phyloP scores from a whole-genome alignment of 495 filamentous ascomycete species.

The Penicillium simplicissimum region DNA sequence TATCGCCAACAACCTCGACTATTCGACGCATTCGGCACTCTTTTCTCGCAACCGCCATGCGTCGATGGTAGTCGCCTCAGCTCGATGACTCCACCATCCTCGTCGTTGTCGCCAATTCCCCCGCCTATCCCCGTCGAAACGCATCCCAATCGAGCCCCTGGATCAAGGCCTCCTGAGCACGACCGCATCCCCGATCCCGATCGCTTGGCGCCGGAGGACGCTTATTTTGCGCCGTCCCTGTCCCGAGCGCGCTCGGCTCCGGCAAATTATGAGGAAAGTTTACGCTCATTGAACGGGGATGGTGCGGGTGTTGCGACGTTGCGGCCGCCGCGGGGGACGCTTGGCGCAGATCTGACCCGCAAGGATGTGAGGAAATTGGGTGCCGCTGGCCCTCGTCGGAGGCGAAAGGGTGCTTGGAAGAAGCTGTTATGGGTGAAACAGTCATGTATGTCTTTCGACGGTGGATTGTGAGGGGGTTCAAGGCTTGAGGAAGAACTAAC shows the following conservation, averaged over 20 bases:
- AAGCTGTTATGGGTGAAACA: slow-evolving; percentile 98
- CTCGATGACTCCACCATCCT: slow-evolving; percentile 46
- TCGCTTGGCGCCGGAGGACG: slow-evolving; percentile 81
- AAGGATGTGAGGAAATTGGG: slow-evolving; percentile 52
- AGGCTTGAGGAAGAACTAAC: slow-evolving; percentile 6
- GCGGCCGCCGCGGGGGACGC: slow-evolving; percentile 40
- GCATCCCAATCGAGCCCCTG: slow-evolving; percentile 43
- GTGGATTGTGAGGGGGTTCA: not conserved
- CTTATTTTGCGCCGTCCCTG: slow-evolving; percentile 63
- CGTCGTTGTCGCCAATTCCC: slow-evolving; percentile 37
- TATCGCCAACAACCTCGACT: slow-evolving; percentile 6
- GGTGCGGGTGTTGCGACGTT: slow-evolving; percentile 38
- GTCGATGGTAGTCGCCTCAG: slow-evolving; percentile 30
- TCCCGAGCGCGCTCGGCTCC: slow-evolving; percentile 53
- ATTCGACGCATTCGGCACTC: not conserved
- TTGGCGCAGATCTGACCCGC: slow-evolving; percentile 28
- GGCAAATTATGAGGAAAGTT: slow-evolving; percentile 39
- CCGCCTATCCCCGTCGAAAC: slow-evolving; percentile 49
- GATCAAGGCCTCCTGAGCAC: slow-evolving; percentile 40
- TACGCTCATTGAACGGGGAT: slow-evolving; percentile 36
- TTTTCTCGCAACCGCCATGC: slow-evolving; percentile 29
- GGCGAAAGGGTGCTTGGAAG: slow-evolving; percentile 75
- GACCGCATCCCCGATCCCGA: slow-evolving; percentile 55
- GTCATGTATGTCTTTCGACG: slow-evolving; percentile 62
- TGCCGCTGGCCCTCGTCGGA: slow-evolving; percentile 57